Evolutionary conservation across 768 basidiomycete genomes (phyloP), one percentile per base, ranked within the genome.

Genomic region (Podaxis rugospora): DNA sequence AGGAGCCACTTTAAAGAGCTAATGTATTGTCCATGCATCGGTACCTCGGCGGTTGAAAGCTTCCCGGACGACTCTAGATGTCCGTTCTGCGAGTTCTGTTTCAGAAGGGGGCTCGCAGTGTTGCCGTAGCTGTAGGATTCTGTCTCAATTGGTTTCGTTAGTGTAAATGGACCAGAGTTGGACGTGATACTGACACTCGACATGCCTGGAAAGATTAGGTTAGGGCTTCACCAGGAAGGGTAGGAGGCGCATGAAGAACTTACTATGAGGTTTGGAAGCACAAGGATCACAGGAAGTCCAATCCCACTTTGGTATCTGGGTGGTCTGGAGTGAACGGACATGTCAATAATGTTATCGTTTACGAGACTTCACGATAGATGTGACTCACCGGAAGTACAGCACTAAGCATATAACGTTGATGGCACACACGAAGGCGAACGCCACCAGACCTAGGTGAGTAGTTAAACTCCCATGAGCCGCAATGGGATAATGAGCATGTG

Each of bases 101-200:
- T 37, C 51, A 14, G 47, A 47, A 4, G 21, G 56, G 10, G 56
- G 56, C 28, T 57, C 44, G 23, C 56, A 57, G 21, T 69, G 72
- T 50, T 72, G 67, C n/a, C 77, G 75, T n/a, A 80, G 69, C 51
- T 74, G 72, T 1, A 80, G 67, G 37, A 80, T 74, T 59, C 78
- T 79, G 57, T 55, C 27, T 13, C n/a, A n/a, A 21, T 18, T 21
- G 27, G 52, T 44, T n/a, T 39, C 35, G 18, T 44, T 25, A 53
- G 47, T 65, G 35, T 36, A 28, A 21, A 32, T 13, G 44, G 32
- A 40, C 4, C 36, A 21, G 44, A 9, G 7, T 16, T 27, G 16
- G 57, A 9, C 54, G 18, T 55, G 32, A 11, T 18, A 63, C 73
- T 66, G 61, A 73, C 72, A 75, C 61, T 67, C 75, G 66, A 62